Evolutionary conservation across 768 basidiomycete species (phyloP), one percentile per base, ranked within the genome.

Genomic region (Serendipita sp.): DNA sequence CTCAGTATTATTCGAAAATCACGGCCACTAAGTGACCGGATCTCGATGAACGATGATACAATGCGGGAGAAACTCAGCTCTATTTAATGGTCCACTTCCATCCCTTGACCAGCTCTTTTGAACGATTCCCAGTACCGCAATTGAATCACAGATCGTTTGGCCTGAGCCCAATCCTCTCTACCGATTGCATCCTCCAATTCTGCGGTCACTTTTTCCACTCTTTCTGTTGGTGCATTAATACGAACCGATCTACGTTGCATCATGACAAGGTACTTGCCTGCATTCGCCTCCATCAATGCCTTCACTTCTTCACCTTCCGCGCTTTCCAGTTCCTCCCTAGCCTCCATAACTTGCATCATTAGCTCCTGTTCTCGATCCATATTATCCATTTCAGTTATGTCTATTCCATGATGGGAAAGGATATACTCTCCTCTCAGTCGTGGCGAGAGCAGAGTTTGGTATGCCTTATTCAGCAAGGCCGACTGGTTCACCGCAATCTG

Each of bases 341-440:
- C 79, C 67, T 90, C 84, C 81, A 96, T 84, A 44, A 95, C 80
- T 67, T 88, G 82, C 68, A 78, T 76, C 67, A 97, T 80, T 65
- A 95, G 80, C 50, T 74, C 80, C 50, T 81, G 74, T 69, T 94
- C 88, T n/a, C 34, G 16, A 10, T 86, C 81, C 27, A 86, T 72
- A 62, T 83, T 81, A 66, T 95, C 92, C 27, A 75, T 76, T 74
- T 94, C 93, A 1, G 77, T 76, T 52, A 83, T 75, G 3, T 78
- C 76, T 34, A 80, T 62, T 8, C 85, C 82, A 68, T 89, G 80
- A 46, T 76, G 77, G 46, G 79, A 75, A 13, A 95, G 77, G 69
- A 96, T 83, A 70, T 96, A 95, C 72, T 89, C 85, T 33, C 85
- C 85, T 45, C 93, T 83, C 31, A 79, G 75, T 37, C 91, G 73